Conservation (phyloP, 805 yeast genomes). For the Candida alai region DNA sequence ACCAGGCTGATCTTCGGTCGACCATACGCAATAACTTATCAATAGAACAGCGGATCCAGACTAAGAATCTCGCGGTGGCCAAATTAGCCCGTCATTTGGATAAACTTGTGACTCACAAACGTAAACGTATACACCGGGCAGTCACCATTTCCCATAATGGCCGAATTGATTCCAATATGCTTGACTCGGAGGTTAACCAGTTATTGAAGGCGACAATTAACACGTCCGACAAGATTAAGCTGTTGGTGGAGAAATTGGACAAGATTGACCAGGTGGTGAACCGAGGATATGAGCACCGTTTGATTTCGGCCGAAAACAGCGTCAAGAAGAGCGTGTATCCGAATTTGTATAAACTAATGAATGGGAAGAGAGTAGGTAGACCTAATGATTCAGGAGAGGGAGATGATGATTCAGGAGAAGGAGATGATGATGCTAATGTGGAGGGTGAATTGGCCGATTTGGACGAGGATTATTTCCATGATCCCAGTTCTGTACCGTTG, state of each 20-base stretch:
- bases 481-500: no score
- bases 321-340: slow-evolving; percentile 11
- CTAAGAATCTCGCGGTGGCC: slow-evolving; percentile 34
- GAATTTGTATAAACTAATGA: slow-evolving; percentile 9
- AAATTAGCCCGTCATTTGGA: slow-evolving; percentile 23
- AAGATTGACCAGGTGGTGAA: slow-evolving; percentile 11
- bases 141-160: slow-evolving; percentile 5
- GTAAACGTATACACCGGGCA: slow-evolving; percentile 11
- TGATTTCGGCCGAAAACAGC: slow-evolving; percentile 1
- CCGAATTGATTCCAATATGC: slow-evolving; percentile 11
- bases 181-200: slow-evolving; percentile 8
- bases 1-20: slow-evolving; percentile 32
- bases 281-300: not conserved
- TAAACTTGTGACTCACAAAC: slow-evolving; percentile 12
- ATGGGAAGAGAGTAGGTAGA: no score
- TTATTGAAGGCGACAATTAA: slow-evolving; percentile 12
- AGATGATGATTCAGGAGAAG: slow-evolving; percentile 6
- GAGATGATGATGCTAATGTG: no score
- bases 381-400: not conserved
- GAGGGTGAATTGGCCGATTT: no score
- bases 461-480: no score
- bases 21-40: slow-evolving; percentile 32
- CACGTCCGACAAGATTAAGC: slow-evolving; percentile 13
- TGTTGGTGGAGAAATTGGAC: slow-evolving; percentile 11
- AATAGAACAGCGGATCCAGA: slow-evolving; percentile 38